phyloP scores from a whole-genome alignment of 345 rosid species.

The Psidium guajava region DNA sequence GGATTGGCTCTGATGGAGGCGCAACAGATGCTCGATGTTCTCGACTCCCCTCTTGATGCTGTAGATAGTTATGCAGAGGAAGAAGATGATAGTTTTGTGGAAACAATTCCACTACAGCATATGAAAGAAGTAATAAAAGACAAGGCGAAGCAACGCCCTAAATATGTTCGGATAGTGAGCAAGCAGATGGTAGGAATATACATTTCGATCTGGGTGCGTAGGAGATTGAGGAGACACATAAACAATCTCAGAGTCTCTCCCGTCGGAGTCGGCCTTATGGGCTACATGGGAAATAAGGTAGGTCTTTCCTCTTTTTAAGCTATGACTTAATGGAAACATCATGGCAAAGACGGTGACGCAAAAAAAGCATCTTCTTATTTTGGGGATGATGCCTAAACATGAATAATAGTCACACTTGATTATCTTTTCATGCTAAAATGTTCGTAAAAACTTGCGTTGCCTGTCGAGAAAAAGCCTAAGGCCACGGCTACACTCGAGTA shows the following conservation, averaged over 20 bases:
- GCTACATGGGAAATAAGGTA: constrained; percentile 99
- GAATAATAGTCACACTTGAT: neutral
- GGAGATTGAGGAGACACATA: constrained; percentile 72
- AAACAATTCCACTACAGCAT: constrained; percentile 16
- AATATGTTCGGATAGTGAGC: constrained; percentile 80
- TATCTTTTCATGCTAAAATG: neutral
- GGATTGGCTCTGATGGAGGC: constrained; percentile 29
- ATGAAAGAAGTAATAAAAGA: constrained; percentile 8
- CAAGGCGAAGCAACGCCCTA: constrained; percentile 15
- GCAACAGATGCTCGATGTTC: constrained; percentile 26
- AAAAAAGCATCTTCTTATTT: neutral
- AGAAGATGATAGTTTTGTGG: constrained; percentile 28
- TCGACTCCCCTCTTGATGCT: constrained; percentile 21
- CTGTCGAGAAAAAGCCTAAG: neutral
- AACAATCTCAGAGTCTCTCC: constrained; percentile 90
- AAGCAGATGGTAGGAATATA: constrained; percentile 99
- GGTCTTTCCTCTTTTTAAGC: neutral
- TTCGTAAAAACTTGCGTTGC: neutral
- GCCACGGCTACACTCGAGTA: neutral
- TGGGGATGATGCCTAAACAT: neutral
- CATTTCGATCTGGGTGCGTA: constrained; percentile 84
- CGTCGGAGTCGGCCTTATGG: constrained; percentile 98
- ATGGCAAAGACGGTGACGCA: neutral
- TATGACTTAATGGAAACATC: neutral
- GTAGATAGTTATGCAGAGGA: constrained; percentile 37